Evolutionary conservation across 2,329 filamentous ascomycete species (phyloP).

Genomic region (Botrytis byssoidea): DNA sequence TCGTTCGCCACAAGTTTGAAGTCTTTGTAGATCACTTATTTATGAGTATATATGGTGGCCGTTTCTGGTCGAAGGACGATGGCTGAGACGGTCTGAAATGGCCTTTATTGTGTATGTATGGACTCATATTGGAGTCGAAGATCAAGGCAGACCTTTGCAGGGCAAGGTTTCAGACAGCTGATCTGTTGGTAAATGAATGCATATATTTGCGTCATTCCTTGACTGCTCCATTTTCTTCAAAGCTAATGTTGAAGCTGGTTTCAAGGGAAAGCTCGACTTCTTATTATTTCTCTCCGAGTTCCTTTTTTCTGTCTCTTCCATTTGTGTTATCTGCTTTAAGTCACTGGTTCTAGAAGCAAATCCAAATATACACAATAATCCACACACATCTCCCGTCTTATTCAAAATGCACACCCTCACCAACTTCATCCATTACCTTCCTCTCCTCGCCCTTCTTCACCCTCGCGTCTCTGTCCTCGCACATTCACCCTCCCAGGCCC

Average conservation of each 20-base stretch:
- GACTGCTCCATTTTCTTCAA: background rate
- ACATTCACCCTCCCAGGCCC: background rate
- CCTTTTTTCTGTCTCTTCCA: too few relatives aligned
- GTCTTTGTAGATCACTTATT: background rate
- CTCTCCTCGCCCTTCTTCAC: background rate
- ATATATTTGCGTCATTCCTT: background rate
- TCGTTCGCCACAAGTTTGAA: too few relatives aligned
- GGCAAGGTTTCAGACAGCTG: background rate
- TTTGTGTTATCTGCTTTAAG: background rate
- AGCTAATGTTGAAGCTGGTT: background rate
- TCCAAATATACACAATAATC: background rate
- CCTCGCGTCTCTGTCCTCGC: background rate
- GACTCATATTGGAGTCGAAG: background rate
- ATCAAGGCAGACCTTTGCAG: background rate
- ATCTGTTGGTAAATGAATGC: background rate
- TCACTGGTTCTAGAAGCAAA: too few relatives aligned
- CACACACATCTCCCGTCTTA: background rate
- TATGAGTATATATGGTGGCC: background rate
- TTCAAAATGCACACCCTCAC: background rate
- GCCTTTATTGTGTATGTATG: background rate
- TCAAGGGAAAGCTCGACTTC: background rate
- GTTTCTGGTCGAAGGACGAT: background rate
- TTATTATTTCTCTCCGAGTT: too few relatives aligned
- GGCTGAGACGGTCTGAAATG: background rate
- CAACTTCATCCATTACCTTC: background rate